Evolutionary conservation across 805 yeast genomes (phyloP).

Genomic region (Candida xyloterini): DNA sequence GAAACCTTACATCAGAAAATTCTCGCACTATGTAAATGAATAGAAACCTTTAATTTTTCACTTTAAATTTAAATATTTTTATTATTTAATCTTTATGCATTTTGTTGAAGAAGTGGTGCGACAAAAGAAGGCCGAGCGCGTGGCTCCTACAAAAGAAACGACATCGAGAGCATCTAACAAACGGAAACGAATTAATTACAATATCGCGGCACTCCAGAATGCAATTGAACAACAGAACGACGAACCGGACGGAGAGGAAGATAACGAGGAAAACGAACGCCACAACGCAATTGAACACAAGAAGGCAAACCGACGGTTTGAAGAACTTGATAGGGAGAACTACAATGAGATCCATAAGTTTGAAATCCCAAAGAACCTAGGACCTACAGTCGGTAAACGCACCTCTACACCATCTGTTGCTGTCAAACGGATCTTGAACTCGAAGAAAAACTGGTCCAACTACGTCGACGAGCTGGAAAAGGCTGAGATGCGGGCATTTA

Average conservation of each 20-base stretch:
- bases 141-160: conserved; percentile 7
- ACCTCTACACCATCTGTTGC: conserved; percentile 30
- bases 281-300: conserved; percentile 32
- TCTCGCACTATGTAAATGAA: conserved; percentile 6
- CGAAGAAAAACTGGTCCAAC: conserved; percentile 40
- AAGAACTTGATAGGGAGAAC: conserved; percentile 42
- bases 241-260: conserved; percentile 31
- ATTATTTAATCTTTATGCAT: conserved; percentile 3
- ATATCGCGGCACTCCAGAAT: conserved; percentile 27
- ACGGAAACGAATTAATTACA: conserved; percentile 35
- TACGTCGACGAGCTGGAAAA: conserved; percentile 43
- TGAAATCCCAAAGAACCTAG: conserved; percentile 37
- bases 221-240: conserved; percentile 29
- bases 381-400: conserved; percentile 19
- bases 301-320: conserved; percentile 37
- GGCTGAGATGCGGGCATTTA: conserved; percentile 31
- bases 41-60: neutral
- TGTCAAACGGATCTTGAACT: conserved; percentile 37
- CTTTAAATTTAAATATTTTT: neutral
- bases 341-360: conserved; percentile 37
- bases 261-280: conserved; percentile 28
- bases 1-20: conserved; percentile 19
- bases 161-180: conserved; percentile 16
- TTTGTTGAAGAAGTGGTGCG: conserved; percentile 11
- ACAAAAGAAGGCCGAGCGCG: neutral